Evolutionary conservation across 352 stramenopile species (phyloP).

Genomic region (Phytopythium helicoides): DNA sequence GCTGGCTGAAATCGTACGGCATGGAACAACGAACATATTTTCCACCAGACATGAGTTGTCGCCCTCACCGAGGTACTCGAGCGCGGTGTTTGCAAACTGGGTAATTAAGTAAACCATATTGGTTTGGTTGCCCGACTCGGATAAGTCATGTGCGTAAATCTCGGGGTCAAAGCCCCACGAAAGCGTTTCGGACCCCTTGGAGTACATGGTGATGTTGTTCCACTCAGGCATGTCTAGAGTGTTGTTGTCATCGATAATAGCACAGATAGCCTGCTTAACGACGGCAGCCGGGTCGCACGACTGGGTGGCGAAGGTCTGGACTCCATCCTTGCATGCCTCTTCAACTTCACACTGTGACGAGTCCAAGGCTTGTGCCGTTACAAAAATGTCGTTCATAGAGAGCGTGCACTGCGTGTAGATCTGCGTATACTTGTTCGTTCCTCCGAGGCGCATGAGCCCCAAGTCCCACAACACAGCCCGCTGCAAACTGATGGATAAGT

Average conservation of each 20-base stretch:
- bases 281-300: conserved; percentile 16
- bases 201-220: conserved; percentile 1
- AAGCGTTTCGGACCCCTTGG: conserved; percentile 18
- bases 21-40: conserved; percentile 29
- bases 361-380: conserved; percentile 13
- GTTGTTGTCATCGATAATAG: conserved; percentile 4
- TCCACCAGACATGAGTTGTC: conserved; percentile 20
- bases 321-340: conserved; percentile 27
- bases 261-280: conserved; percentile 16
- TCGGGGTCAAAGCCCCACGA: conserved; percentile 25
- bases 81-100: neutral
- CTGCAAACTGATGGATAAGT: conserved; percentile 13
- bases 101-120: conserved; percentile 24
- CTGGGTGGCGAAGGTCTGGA: conserved; percentile 21
- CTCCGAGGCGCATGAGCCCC: conserved; percentile 14
- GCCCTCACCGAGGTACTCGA: conserved; percentile 9
- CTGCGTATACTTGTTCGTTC: conserved; percentile 15
- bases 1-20: conserved; percentile 9
- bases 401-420: conserved; percentile 34
- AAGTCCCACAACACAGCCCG: conserved; percentile 38
- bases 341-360: neutral
- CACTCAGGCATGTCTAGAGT: neutral
- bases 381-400: conserved; percentile 44
- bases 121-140: neutral
- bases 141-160: conserved; percentile 15